Evolutionary conservation across 2,329 filamentous ascomycete genomes (phyloP).

Genomic region (Podosphaera aphanis): DNA sequence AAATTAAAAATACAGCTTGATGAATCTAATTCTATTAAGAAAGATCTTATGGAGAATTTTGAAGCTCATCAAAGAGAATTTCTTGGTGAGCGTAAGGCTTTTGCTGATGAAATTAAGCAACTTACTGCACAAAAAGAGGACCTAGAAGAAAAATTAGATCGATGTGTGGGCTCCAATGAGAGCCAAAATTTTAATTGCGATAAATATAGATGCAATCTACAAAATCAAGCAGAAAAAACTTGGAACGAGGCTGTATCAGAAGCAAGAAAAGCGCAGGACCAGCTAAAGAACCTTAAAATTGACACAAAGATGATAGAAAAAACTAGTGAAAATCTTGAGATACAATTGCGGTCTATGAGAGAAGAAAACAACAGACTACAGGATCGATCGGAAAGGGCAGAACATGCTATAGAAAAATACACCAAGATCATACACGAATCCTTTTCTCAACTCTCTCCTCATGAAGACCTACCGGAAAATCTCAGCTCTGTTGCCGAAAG

Average conservation of each 20-base stretch:
- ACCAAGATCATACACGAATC: conserved; percentile 32
- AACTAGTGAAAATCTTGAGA: conserved; percentile 32
- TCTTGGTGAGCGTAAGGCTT: conserved; percentile 54
- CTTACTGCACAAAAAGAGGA: conserved; percentile 65
- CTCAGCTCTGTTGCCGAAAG: conserved; percentile 33
- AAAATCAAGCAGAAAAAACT: conserved; percentile 45
- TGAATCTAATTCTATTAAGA: conserved; percentile 77
- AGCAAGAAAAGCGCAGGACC: conserved; percentile 32
- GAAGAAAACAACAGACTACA: conserved; percentile 29
- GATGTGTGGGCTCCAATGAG: conserved; percentile 60
- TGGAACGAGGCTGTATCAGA: conserved; percentile 34
- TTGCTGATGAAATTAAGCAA: conserved; percentile 58
- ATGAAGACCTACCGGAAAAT: conserved; percentile 29
- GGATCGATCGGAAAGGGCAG: conserved; percentile 25
- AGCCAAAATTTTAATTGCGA: conserved; percentile 41
- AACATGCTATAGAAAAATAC: conserved; percentile 29
- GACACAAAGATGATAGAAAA: conserved; percentile 36
- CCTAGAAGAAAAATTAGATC: conserved; percentile 74
- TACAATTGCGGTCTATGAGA: conserved; percentile 28
- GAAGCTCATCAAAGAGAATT: conserved; percentile 82
- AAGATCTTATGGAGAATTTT: conserved; percentile 83
- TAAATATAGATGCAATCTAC: conserved; percentile 41
- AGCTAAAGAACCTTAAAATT: conserved; percentile 37
- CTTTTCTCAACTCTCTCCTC: conserved; percentile 32
- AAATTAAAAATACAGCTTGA: conserved; percentile 48